These are phyloP conservation scores for Biscutella laevigata DNA, from an alignment of 441 rosid species.

Conservation along the genomic window DNA sequence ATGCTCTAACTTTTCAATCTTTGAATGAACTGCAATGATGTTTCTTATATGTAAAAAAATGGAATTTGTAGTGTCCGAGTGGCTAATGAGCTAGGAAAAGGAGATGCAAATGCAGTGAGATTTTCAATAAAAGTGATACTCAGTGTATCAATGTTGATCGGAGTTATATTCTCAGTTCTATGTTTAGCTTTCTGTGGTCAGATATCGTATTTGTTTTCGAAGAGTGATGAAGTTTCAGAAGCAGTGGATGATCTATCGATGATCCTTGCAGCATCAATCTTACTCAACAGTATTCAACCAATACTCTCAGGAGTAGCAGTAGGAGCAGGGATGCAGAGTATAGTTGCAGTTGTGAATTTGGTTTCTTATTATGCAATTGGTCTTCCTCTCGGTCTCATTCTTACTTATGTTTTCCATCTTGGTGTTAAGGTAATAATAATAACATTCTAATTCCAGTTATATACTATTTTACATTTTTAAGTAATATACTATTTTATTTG, in stretches of 20 bases:
- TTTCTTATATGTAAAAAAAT: background rate
- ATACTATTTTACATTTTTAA: no score
- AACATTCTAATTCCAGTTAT: background rate
- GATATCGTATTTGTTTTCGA: slow-evolving; percentile 41
- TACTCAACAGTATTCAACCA: slow-evolving; percentile 53
- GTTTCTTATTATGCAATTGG: slow-evolving; percentile 35
- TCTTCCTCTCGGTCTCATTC: slow-evolving; percentile 33
- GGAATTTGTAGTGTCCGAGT: slow-evolving; percentile 46
- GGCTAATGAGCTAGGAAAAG: slow-evolving; percentile 65
- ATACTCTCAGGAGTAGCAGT: slow-evolving; percentile 45
- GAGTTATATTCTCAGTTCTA: slow-evolving; percentile 31
- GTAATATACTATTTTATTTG: no score
- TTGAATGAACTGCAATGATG: background rate
- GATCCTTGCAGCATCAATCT: slow-evolving; percentile 45
- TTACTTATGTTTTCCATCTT: slow-evolving; percentile 28
- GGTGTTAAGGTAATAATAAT: slow-evolving; percentile 29
- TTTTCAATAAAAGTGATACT: slow-evolving; percentile 46
- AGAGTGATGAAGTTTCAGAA: slow-evolving; percentile 32
- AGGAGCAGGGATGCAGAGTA: slow-evolving; percentile 37
- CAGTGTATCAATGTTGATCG: slow-evolving; percentile 29
- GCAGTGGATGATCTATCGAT: slow-evolving; percentile 39
- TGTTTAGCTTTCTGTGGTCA: slow-evolving; percentile 37
- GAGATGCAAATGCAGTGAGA: slow-evolving; percentile 42
- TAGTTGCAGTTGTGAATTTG: slow-evolving; percentile 32
- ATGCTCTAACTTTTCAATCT: background rate